Base-by-base conservation (phyloP, 2,329 filamentous ascomycete genomes). In the Aquanectria penicillioides region DNA sequence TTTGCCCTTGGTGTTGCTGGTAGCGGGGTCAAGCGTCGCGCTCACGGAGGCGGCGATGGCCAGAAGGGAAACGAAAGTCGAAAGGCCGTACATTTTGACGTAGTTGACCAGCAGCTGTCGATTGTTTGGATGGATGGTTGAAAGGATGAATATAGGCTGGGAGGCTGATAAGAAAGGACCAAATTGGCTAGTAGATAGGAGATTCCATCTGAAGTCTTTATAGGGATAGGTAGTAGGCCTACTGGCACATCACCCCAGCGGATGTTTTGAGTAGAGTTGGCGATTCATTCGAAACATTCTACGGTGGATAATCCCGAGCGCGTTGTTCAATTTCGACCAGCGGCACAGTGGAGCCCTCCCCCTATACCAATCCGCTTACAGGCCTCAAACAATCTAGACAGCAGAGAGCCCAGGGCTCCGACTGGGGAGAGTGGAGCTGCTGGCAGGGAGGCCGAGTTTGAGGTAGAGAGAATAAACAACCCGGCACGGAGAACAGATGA, bases 1-100 rank as follows among this genome's bases (percentile, higher is more conserved):
- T 68, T 66, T 66, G 23, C 67, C 65, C 53, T 68, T 48, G 49
- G 59, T 68, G 49, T 69, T 69, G 43, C 61, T 68, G 7, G 48
- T 49, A 4, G 67, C 67, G 15, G 67, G 67, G 8, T 69, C 59
- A 31, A 69, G 63, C 11, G 67, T 69, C 41, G 67, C 67, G 40
- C 44, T 61, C 41, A 62, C 65, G 3, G 54, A 59, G 44, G 65
- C 65, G 33, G 48, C 63, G 17, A 64, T 15, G 17, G 61, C 67
- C 13, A 69, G 56, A 7, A 69, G 20, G 20, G 67, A 67, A 15
- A 66, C 51, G 6, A 69, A 20, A 25, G 59, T 67, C 4, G 67
- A 22, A n/a, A 69, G 49, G 37, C 55, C 53, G 52, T 65, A 55
- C 67, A 69, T 69, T 3, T 52, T 62, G 57, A 17, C 40, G 12